phyloP scores from a whole-genome alignment of 73 alveolate species.

The Symbiodinium natans region DNA sequence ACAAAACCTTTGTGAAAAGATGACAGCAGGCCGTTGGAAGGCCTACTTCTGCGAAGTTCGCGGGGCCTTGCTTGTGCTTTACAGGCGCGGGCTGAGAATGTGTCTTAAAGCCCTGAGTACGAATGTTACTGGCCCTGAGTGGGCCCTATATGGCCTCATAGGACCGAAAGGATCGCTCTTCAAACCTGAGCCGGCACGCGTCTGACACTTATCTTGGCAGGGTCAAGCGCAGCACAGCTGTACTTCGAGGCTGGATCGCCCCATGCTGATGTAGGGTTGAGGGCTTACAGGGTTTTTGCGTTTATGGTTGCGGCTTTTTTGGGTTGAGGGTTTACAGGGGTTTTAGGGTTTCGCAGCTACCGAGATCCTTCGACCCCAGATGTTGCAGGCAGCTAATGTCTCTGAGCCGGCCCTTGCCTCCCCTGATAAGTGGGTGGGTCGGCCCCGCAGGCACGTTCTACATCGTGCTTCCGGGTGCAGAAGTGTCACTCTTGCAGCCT shows the following conservation, averaged over 20 bases:
- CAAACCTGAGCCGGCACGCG: neutral
- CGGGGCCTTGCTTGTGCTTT: conserved; percentile 78
- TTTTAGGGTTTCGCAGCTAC: too few relatives aligned
- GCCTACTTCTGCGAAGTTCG: conserved; percentile 81
- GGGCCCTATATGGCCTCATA: neutral
- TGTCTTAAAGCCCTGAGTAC: too few relatives aligned
- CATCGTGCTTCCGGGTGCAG: conserved; percentile 69
- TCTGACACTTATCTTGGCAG: neutral
- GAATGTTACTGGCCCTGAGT: too few relatives aligned
- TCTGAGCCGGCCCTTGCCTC: too few relatives aligned
- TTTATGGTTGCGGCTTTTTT: too few relatives aligned
- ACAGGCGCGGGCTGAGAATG: conserved; percentile 22
- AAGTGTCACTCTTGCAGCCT: neutral
- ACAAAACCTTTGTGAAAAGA: too few relatives aligned
- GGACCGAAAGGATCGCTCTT: neutral
- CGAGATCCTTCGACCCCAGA: too few relatives aligned
- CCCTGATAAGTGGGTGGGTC: too few relatives aligned
- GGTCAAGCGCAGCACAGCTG: conserved; percentile 17
- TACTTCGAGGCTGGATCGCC: conserved; percentile 9
- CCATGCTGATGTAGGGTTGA: too few relatives aligned
- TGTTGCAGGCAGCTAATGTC: too few relatives aligned
- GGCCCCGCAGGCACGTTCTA: conserved; percentile 37
- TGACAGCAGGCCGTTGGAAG: conserved; percentile 52
- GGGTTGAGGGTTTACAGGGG: too few relatives aligned
- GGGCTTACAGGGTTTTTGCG: too few relatives aligned